Conservation (phyloP, 1,284 basidiomycete genomes). For the Abortiporus biennis region DNA sequence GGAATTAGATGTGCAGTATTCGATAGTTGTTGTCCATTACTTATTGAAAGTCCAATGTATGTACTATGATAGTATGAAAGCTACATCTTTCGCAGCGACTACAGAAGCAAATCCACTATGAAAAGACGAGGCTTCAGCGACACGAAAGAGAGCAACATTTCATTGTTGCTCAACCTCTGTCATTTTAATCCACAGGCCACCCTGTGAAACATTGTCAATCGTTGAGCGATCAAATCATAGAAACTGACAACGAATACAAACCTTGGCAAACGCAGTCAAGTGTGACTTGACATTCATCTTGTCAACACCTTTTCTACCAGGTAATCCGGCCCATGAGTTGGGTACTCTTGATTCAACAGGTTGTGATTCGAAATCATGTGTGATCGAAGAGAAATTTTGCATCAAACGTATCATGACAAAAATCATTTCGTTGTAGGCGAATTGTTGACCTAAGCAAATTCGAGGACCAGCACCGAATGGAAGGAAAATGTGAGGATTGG, state of each 20-base stretch:
- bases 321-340: conserved; percentile 22
- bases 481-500: conserved; percentile 55
- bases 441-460: conserved; percentile 56
- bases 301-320: conserved; percentile 31
- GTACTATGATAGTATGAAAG: background rate
- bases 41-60: background rate
- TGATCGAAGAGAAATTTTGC: conserved; percentile 42
- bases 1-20: background rate
- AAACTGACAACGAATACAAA: conserved; percentile 13
- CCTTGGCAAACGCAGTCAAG: conserved; percentile 35
- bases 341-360: conserved; percentile 26
- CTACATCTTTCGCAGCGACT: too few relatives aligned
- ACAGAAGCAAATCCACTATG: too few relatives aligned
- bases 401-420: conserved; percentile 36
- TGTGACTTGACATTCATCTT: conserved; percentile 29
- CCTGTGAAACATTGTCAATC: conserved; percentile 11
- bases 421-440: conserved; percentile 38
- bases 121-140: too few relatives aligned
- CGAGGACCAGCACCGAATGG: conserved; percentile 56
- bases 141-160: too few relatives aligned
- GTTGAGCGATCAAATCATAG: too few relatives aligned
- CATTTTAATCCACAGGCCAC: conserved; percentile 23
- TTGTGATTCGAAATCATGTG: conserved; percentile 28
- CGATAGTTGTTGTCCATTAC: background rate
- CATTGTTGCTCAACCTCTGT: conserved; percentile 13